phyloP scores from a whole-genome alignment of 495 filamentous ascomycete species.

The Penicillium silybi region DNA sequence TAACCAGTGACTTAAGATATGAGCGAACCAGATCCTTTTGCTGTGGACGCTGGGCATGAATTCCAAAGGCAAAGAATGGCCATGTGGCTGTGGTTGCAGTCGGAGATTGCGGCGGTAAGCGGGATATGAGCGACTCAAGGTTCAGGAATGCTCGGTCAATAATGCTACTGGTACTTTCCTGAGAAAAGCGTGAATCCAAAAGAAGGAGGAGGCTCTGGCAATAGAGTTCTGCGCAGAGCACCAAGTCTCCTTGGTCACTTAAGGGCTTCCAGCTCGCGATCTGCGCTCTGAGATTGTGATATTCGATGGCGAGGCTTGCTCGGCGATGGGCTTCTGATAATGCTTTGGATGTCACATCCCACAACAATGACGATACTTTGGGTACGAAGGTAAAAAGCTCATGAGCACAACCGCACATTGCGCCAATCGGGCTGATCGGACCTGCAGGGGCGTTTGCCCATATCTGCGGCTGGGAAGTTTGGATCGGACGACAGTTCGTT shows the following conservation, averaged over 20 bases:
- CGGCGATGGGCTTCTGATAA: not conserved
- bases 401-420: conserved; percentile 15
- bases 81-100: conserved; percentile 15
- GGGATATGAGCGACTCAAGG: conserved; percentile 5
- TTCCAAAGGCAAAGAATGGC: conserved; percentile 15
- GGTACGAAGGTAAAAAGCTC: conserved; percentile 12
- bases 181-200: conserved; percentile 9
- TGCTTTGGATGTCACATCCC: not conserved
- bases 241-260: conserved; percentile 8
- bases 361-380: conserved; percentile 5
- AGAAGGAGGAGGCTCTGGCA: conserved; percentile 13
- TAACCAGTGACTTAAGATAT: conserved; percentile 5
- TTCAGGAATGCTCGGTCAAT: conserved; percentile 7
- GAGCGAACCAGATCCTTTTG: conserved; percentile 3
- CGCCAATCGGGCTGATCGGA: not conserved
- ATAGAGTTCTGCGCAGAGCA: conserved; percentile 15
- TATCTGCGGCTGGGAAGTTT: not conserved
- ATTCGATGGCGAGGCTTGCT: not conserved
- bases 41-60: not conserved
- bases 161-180: not conserved
- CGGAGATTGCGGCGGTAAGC: conserved; percentile 10
- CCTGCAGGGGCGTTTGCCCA: not conserved
- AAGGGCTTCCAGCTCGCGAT: conserved; percentile 6
- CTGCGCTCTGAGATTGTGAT: conserved; percentile 2
- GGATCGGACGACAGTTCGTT: not conserved